Evolutionary conservation across 208 protist genomes (phyloP).

Genomic region (Strigomonas culicis): DNA sequence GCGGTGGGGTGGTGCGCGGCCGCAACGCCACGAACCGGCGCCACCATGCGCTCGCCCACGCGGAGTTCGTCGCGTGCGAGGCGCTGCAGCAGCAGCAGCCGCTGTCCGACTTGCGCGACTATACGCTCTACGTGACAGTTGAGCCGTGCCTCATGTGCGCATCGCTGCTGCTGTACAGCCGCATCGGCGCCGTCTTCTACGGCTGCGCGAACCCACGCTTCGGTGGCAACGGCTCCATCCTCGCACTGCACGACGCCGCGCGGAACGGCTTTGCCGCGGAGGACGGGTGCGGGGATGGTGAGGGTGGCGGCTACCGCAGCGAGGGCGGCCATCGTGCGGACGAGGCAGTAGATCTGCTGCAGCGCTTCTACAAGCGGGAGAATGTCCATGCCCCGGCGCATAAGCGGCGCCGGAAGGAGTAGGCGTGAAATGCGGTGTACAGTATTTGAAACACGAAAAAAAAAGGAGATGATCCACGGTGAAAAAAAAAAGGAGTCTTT

Average conservation of each 20-base stretch:
- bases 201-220: conserved; percentile 93
- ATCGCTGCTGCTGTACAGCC: conserved; percentile 74
- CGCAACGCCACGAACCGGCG: conserved; percentile 90
- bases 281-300: background rate
- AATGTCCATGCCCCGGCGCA: conserved; percentile 71
- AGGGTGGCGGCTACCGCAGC: conserved; percentile 40
- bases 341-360: conserved; percentile 66
- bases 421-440: no score
- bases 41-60: conserved; percentile 86
- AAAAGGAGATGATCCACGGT: background rate
- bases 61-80: conserved; percentile 84
- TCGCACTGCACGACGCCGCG: conserved; percentile 49
- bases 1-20: conserved; percentile 27
- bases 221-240: conserved; percentile 92
- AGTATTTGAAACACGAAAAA: background rate
- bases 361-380: conserved; percentile 77
- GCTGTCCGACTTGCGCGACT: no score
- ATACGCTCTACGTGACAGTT: conserved; percentile 90
- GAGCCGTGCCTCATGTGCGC: conserved; percentile 97
- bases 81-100: conserved; percentile 16
- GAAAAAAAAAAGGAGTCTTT: background rate
- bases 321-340: conserved; percentile 57
- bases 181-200: conserved; percentile 82
- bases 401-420: conserved; percentile 68
- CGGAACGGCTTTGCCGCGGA: background rate